These are phyloP conservation scores for Abelmoschus esculentus DNA, from an alignment of 345 rosid genomes.

Conservation along the genomic window DNA sequence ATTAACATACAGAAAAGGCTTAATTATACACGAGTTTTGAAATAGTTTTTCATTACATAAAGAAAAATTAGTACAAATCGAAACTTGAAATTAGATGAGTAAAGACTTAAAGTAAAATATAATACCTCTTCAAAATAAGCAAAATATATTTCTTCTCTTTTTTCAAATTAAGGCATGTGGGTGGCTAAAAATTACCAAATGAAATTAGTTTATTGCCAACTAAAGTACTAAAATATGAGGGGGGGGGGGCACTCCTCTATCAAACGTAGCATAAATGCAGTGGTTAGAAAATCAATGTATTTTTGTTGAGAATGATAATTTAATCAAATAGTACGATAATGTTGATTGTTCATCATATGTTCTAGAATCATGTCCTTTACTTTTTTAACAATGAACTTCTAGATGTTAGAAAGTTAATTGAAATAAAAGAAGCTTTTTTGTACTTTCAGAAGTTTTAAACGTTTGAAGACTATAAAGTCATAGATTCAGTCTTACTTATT, in stretches of 20 bases:
- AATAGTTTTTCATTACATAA: too few relatives aligned
- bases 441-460: not conserved
- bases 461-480: not conserved
- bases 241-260: too few relatives aligned
- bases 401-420: not conserved
- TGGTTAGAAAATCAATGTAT: not conserved
- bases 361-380: not conserved
- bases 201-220: too few relatives aligned
- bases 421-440: not conserved
- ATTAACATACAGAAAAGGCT: too few relatives aligned
- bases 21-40: too few relatives aligned
- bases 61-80: not conserved
- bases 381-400: not conserved
- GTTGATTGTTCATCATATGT: not conserved
- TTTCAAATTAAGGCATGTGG: too few relatives aligned
- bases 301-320: not conserved
- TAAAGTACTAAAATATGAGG: not conserved
- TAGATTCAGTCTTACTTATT: conserved; percentile 9
- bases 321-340: not conserved
- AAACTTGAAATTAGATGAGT: not conserved
- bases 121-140: too few relatives aligned
- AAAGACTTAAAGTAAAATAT: too few relatives aligned
- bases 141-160: too few relatives aligned
- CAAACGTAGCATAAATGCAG: not conserved
- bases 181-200: too few relatives aligned